These are phyloP conservation scores for Brassica rapa DNA, from an alignment of 345 rosid genomes.

Conservation along the genomic window DNA sequence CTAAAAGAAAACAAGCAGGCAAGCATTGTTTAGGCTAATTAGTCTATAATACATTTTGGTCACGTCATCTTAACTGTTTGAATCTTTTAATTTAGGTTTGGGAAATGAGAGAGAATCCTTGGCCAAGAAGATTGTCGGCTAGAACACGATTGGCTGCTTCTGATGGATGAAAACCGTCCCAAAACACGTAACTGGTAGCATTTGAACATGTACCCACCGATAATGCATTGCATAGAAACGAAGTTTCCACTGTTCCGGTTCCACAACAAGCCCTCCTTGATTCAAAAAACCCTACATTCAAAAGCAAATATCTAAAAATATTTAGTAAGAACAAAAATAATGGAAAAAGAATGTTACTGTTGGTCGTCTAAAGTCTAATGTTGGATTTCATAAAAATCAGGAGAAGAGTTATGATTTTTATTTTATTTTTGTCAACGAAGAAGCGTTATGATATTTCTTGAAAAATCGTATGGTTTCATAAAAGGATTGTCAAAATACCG, in stretches of 20 bases:
- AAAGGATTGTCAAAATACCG: neutral
- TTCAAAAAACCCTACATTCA: constrained; percentile 60
- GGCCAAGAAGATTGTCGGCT: constrained; percentile 52
- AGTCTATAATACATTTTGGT: neutral
- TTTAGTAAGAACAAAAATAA: neutral
- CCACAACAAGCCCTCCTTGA: constrained; percentile 93
- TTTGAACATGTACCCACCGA: constrained; percentile 78
- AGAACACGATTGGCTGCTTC: constrained; percentile 81
- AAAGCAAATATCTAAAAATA: neutral
- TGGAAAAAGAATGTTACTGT: neutral
- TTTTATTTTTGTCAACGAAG: no score
- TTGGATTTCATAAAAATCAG: neutral
- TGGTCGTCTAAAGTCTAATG: neutral
- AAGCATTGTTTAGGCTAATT: neutral
- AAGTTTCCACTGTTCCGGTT: constrained; percentile 73
- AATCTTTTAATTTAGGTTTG: constrained; percentile 15
- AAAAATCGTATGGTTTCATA: neutral
- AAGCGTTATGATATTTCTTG: neutral
- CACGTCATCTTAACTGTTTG: neutral
- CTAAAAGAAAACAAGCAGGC: neutral
- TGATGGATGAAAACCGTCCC: constrained; percentile 96
- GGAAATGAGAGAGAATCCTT: constrained; percentile 65
- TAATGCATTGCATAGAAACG: constrained; percentile 67
- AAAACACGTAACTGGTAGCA: constrained; percentile 78
- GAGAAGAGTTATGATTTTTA: neutral